Evolutionary conservation across 108 stramenopile species (phyloP).

Genomic region (Nitzschia sp.): DNA sequence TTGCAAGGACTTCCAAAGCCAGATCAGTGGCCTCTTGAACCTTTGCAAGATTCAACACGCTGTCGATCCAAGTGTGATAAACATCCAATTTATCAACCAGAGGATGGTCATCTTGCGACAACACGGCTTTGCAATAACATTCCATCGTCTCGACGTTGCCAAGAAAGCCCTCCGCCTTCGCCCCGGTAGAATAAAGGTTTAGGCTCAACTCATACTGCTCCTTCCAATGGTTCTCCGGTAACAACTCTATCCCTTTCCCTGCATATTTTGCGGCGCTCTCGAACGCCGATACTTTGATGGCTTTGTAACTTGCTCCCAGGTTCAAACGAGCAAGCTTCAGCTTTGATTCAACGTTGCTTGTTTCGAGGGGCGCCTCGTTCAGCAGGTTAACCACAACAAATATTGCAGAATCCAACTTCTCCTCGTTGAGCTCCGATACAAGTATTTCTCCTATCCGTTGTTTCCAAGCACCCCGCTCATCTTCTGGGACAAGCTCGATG

Average conservation of each 20-base stretch:
- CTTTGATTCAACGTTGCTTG: background rate
- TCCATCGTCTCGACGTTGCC: slow-evolving; percentile 24
- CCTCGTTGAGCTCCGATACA: background rate
- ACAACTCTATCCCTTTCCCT: slow-evolving; percentile 17
- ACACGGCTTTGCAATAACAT: background rate
- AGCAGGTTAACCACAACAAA: slow-evolving; percentile 4
- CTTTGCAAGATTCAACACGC: background rate
- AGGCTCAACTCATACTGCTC: slow-evolving; percentile 12
- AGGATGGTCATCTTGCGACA: background rate
- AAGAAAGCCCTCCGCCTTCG: slow-evolving; percentile 17
- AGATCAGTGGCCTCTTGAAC: background rate
- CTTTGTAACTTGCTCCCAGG: slow-evolving; percentile 18
- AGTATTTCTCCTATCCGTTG: slow-evolving; percentile 4
- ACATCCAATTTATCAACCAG: background rate
- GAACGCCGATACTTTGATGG: slow-evolving; percentile 26
- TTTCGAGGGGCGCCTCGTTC: background rate
- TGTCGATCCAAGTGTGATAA: background rate
- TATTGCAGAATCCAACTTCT: background rate
- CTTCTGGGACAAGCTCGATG: background rate
- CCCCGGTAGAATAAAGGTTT: slow-evolving; percentile 15
- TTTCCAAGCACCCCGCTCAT: background rate
- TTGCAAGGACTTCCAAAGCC: background rate
- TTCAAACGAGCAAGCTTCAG: slow-evolving; percentile 18
- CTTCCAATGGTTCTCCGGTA: slow-evolving; percentile 9
- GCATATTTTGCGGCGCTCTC: slow-evolving; percentile 21